phyloP scores from a whole-genome alignment of 2,329 filamentous ascomycete genomes.

The Beauveria australis region DNA sequence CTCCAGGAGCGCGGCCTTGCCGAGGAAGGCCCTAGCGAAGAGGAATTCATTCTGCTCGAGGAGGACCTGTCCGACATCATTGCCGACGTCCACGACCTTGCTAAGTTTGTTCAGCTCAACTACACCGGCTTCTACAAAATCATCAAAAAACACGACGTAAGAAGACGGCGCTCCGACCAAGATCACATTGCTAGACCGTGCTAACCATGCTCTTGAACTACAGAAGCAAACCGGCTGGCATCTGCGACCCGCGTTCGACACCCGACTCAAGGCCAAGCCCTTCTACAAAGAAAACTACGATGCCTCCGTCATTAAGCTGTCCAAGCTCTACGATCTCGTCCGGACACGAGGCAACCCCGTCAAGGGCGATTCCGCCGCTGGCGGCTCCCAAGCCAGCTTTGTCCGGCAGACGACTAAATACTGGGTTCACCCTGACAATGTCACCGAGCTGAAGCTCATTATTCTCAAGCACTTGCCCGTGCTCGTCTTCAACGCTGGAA shows the following conservation, averaged over 20 bases:
- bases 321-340: conserved; percentile 89
- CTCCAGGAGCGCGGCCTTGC: conserved; percentile 54
- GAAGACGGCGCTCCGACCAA: conserved; percentile 20
- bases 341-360: conserved; percentile 87
- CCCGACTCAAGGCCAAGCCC: conserved; percentile 86
- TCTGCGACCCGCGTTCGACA: conserved; percentile 90
- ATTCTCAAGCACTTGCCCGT: conserved; percentile 96
- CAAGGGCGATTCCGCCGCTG: conserved; percentile 85
- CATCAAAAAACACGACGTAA: conserved; percentile 97
- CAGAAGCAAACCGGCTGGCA: conserved; percentile 94
- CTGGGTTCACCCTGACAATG: conserved; percentile 98
- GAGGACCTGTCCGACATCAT: conserved; percentile 96
- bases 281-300: conserved; percentile 99
- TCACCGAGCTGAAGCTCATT: conserved; percentile 95
- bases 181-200: neutral
- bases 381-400: conserved; percentile 89
- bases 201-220: neutral
- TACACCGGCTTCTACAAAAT: conserved; percentile 99
- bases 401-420: conserved; percentile 97
- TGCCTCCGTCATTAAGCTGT: conserved; percentile 87
- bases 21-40: conserved; percentile 63
- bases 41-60: conserved; percentile 89
- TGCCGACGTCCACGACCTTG: conserved; percentile 93
- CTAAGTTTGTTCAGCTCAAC: conserved; percentile 97
- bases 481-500: conserved; percentile 92